Base-by-base conservation (phyloP, 2,329 filamentous ascomycete genomes). In the Ilyonectria robusta region DNA sequence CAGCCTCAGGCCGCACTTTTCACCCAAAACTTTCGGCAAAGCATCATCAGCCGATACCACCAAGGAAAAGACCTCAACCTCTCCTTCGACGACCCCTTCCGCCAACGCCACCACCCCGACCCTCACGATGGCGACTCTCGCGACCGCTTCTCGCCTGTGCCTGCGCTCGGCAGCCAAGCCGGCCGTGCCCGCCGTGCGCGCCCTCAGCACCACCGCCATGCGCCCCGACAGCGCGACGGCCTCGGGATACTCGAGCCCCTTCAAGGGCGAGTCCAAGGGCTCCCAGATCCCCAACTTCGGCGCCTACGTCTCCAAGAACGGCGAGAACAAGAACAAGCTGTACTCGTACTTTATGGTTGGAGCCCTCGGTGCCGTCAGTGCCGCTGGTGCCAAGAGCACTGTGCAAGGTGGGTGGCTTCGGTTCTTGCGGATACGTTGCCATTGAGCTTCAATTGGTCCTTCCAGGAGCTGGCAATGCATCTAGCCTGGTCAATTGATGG, bases 341-440 rank as follows among this genome's bases (percentile, higher is more conserved):
- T 96, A 97, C 83, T 91, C 92, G 78, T 99, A 99, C 89, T 98
- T 99, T 86, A 97, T 98, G 94, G 96, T 97, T 74, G 96, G 96
- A 78, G 92, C 94, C 63, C 92, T 99, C 88, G 96, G 96, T 81
- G 92, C 96, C 79, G 88, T 98, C 81, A 91, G 93, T 72, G 95
- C 95, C 66, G 93, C 96, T 75, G 95, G 95, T 80, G 96, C 95
- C 81, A 99, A 99, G 92, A 94, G 93, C 78, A 98, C 96, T 73
- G 94, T 99, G 76, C 94, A 98, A 89, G 95, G 96, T 99, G 90
- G 81, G 93, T 87, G 62, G 65, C 59, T 40, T 40, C n/a, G 23
- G 54, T 55, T 59, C 47, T 23, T 42, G 26, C 35, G 46, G 46
- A 58, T 66, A 65, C 60, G 48, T 59, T 70, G 77, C 77, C 76